phyloP scores from a whole-genome alignment of 2,329 filamentous ascomycete species.

The Neonectria magnoliae region DNA sequence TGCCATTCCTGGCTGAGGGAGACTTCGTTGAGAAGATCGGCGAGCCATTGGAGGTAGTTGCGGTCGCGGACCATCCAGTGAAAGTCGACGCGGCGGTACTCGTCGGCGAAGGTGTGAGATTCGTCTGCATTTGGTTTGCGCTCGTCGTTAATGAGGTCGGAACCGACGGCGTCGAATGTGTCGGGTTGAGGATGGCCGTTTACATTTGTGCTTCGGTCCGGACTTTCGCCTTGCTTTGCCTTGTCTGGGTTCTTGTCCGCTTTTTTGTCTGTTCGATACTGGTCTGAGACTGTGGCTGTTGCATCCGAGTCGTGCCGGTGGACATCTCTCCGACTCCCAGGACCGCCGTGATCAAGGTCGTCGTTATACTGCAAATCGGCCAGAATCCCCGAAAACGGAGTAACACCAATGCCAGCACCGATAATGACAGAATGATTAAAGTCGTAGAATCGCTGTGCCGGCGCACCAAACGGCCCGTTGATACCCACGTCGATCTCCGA shows the following conservation, averaged over 20 bases:
- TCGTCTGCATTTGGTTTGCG: slow-evolving; percentile 29
- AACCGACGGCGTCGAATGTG: not conserved
- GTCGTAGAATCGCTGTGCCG: slow-evolving; percentile 67
- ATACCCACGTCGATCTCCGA: slow-evolving; percentile 60
- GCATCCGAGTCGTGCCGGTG: slow-evolving; percentile 18
- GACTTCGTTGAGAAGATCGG: slow-evolving; percentile 63
- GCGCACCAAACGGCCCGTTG: slow-evolving; percentile 67
- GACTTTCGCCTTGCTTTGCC: too few species aligned
- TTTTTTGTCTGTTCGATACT: not conserved
- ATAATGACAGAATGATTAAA: slow-evolving; percentile 66
- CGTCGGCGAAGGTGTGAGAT: slow-evolving; percentile 44
- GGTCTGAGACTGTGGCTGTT: not conserved
- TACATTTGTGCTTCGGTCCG: not conserved
- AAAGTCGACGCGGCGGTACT: slow-evolving; percentile 65
- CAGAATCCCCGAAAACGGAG: slow-evolving; percentile 66
- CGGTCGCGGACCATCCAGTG: slow-evolving; percentile 69
- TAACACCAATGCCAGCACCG: slow-evolving; percentile 66
- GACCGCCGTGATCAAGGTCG: slow-evolving; percentile 48
- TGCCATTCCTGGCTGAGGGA: slow-evolving; percentile 51
- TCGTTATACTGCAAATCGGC: slow-evolving; percentile 62
- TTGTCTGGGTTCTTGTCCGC: not conserved
- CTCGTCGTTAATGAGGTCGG: slow-evolving; percentile 24
- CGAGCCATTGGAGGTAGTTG: slow-evolving; percentile 67
- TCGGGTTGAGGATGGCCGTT: not conserved
- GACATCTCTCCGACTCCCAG: slow-evolving; percentile 19